Evolutionary conservation across 495 filamentous ascomycete genomes (phyloP).

Genomic region (Trichoderma orchidacearum): DNA sequence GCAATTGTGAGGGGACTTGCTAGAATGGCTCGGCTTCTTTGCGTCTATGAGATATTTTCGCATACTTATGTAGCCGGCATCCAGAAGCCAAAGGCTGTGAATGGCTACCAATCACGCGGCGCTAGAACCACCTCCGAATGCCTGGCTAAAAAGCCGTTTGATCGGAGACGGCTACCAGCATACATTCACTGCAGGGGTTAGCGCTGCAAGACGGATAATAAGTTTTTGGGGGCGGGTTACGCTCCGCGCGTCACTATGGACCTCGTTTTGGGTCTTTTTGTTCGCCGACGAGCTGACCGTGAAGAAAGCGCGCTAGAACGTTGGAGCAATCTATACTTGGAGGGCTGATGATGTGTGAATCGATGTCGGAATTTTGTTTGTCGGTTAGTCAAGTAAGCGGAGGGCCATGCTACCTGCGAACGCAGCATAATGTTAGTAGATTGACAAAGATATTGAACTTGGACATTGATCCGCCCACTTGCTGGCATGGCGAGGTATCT

Average conservation of each 20-base stretch:
- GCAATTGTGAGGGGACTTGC: too few species aligned
- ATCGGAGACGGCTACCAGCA: neutral
- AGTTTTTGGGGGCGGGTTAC: neutral
- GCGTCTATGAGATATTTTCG: neutral
- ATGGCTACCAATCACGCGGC: neutral
- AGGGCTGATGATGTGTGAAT: neutral
- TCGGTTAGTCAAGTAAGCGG: neutral
- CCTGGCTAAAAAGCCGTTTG: neutral
- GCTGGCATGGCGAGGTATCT: too few species aligned
- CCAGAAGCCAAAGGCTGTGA: neutral
- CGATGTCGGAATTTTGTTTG: neutral
- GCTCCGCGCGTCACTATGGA: neutral
- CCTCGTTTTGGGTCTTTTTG: neutral
- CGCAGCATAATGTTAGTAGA: too few species aligned
- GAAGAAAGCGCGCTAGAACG: neutral
- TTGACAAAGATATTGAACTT: too few species aligned
- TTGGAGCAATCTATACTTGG: neutral
- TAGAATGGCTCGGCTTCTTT: too few species aligned
- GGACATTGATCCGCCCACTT: too few species aligned
- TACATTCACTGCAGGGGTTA: neutral
- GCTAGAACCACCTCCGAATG: neutral
- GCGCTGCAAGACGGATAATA: neutral
- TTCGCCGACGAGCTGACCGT: neutral
- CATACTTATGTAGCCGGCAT: neutral
- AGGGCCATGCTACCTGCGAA: too few species aligned